These are phyloP conservation scores for Ramularia endophylla DNA, from an alignment of 2,329 filamentous ascomycete genomes.

Conservation along the genomic window DNA sequence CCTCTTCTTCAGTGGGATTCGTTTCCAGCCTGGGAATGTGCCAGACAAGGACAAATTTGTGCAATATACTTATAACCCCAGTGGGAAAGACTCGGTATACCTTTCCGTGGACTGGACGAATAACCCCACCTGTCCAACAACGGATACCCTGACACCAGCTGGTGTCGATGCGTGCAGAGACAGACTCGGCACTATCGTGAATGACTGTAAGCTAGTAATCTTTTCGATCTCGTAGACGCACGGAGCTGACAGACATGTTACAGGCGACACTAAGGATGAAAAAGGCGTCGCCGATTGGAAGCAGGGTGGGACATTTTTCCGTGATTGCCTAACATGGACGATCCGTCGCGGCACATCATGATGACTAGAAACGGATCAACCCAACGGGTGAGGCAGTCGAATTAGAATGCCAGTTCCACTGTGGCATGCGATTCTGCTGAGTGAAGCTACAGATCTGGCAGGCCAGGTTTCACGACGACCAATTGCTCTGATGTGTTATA, in stretches of 20 bases:
- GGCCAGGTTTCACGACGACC: too few species aligned
- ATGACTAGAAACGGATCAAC: too few species aligned
- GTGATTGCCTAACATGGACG: background rate
- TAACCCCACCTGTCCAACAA: background rate
- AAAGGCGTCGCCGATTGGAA: background rate
- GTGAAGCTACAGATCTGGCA: too few species aligned
- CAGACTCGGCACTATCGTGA: background rate
- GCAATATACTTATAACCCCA: background rate
- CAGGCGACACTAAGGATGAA: background rate
- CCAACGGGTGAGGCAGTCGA: too few species aligned
- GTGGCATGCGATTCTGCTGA: too few species aligned
- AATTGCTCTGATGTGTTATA: too few species aligned
- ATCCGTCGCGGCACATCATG: too few species aligned
- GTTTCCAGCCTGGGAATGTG: background rate
- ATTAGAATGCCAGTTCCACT: too few species aligned
- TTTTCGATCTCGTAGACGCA: background rate
- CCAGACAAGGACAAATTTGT: background rate
- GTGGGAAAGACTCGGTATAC: background rate
- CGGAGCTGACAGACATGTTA: background rate
- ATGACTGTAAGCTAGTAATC: background rate
- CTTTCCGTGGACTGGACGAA: background rate
- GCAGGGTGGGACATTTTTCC: background rate
- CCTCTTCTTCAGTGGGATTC: too few species aligned
- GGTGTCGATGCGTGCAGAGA: background rate
- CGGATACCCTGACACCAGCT: background rate